Conservation (phyloP, 441 rosid genomes). For the Pelargonium australe region DNA sequence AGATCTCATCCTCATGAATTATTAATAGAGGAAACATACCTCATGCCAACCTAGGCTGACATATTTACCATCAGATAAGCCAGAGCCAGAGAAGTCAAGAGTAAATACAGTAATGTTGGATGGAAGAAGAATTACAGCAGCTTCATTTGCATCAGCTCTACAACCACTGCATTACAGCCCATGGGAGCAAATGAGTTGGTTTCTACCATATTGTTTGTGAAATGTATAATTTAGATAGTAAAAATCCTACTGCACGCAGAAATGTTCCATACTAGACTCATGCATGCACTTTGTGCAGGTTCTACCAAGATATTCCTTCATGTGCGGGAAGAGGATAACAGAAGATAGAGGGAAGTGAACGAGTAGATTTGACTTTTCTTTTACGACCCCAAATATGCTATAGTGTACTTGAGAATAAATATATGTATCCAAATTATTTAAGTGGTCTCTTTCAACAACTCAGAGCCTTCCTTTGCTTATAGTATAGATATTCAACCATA, state of each 20-base stretch:
- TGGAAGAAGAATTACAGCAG: constrained; percentile 90
- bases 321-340: no score
- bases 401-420: no score
- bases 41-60: constrained; percentile 99
- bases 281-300: no score
- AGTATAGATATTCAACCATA: background rate
- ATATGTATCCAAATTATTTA: no score
- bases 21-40: constrained; percentile 36
- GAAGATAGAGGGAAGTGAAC: no score
- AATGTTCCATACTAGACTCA: no score
- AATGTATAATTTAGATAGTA: background rate
- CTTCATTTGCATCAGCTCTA: constrained; percentile 96
- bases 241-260: background rate
- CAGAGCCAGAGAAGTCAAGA: constrained; percentile 95
- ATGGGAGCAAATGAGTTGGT: constrained; percentile 20
- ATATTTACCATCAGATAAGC: constrained; percentile 90
- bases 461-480: background rate
- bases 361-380: no score
- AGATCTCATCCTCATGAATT: background rate
- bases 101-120: constrained; percentile 89
- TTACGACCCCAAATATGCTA: no score
- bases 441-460: no score
- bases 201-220: constrained; percentile 7
- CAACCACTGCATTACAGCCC: constrained; percentile 65
- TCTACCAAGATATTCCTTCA: no score